Base-by-base conservation (phyloP, 768 basidiomycete genomes). In the Pleurotus tuber-regium region DNA sequence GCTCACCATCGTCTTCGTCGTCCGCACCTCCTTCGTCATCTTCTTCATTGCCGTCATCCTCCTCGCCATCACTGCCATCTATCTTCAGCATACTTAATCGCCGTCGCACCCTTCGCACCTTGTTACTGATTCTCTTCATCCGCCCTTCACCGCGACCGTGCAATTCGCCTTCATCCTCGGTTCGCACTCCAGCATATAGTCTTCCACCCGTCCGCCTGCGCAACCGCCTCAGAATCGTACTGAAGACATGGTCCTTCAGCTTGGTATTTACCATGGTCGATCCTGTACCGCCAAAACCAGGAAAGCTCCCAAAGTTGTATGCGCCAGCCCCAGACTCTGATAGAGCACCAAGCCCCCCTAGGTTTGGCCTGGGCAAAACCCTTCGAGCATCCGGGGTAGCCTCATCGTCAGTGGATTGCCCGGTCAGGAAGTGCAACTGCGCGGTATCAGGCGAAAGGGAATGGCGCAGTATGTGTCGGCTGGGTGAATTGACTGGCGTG, bases 221-320 rank as follows among this genome's bases (percentile, higher is more conserved):
- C 52, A 92, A 80, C 52, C 89, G 77, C 42, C 85, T 83, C 55
- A 98, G 72, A 26, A 98, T 84, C 14, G 90, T 89, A 54, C 83
- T 89, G 64, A 99, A 96, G 40, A 99, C 92, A 59, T 96, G 93
- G 62, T 98, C 94, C 68, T 94, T 95, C 52, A 99, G 73, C 65
- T 83, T 90, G 31, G 89, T 92, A 66, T 99, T 98, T 54, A 98
- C 94, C 48, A 86, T 80, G 4, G 97, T 98, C 11, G 89, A 92
- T 1, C 96, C 96, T 2, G 87, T 89, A 2, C 95, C 96, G 28
- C 88, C 91, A 58, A 93, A 93, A 2, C 51, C 49, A 40, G 77
- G 77, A 24, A 12, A 48, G 23, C 29, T 48, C 26, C 55, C 33
- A 56, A 53, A 18, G 41, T 28, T 18, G 62, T 52, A 4, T 63